Base-by-base conservation (phyloP, 148 eudicot genomes). In the Beta vulgaris region DNA sequence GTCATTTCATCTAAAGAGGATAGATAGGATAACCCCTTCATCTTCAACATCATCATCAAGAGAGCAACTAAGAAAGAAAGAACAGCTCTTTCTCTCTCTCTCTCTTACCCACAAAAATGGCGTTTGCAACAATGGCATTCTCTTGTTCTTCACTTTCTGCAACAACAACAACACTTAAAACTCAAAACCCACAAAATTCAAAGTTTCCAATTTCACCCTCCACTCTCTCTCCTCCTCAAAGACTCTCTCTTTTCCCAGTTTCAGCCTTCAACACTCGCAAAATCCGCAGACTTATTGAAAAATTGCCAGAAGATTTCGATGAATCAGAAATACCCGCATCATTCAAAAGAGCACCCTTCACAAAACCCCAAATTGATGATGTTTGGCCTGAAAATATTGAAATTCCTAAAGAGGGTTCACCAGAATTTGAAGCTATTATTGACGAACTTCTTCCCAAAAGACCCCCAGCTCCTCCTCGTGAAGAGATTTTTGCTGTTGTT, bases 401-500 rank as follows among this genome's bases (percentile, higher is more conserved):
- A 11, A 42, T 54, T n/a, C 68, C 72, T 51, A 43, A 79, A 54
- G 18, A 42, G 4, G 29, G 51, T 29, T 6, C 42, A 1, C 76
- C 89, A 1, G 78, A 80, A 36, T 68, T 79, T 14, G 88, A 81
- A 25, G 36, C 78, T 11, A 65, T 64, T 23, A 73, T 67, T 31
- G 79, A 84, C 66, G 43, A 67, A 15, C 15, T n/a, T 26, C 10
- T 67, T 2, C 71, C 71, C 32, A 67, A 80, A 51, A 42, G 72
- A 25, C 25, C 23, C 10, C 81, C 84, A 39, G 82, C 79, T 69
- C 85, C 93, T 31, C 81, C 79, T 46, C 79, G 85, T 12, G 93
- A 90, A 75, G 93, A 93, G 74, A 78, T 93, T n/a, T 93, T 91
- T 69, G 98, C 97, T 37, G 98, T 93, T 71, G 97, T 93, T 37